phyloP scores from a whole-genome alignment of 1,284 basidiomycete genomes.

The Sphagnurus paluster region DNA sequence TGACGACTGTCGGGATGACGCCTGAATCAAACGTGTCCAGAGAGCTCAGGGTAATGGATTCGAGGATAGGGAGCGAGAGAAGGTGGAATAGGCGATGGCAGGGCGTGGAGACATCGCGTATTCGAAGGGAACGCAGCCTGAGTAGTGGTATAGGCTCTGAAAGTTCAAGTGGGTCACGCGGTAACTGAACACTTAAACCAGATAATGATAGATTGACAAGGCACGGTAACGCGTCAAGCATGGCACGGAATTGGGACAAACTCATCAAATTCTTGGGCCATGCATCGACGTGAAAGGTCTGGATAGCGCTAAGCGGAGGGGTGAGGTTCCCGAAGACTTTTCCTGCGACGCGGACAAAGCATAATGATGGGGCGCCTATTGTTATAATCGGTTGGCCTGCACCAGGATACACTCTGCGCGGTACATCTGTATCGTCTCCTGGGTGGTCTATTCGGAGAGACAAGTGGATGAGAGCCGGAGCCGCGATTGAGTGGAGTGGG shows the following conservation, averaged over 20 bases:
- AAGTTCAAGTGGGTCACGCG: constrained; percentile 28
- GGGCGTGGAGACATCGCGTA: constrained; percentile 32
- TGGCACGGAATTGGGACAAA: constrained; percentile 30
- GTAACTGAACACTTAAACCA: constrained; percentile 33
- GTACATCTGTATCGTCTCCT: constrained; percentile 22
- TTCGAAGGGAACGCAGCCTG: constrained; percentile 33
- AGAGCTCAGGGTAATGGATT: constrained; percentile 32
- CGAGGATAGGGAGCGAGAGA: constrained; percentile 34
- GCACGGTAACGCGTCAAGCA: constrained; percentile 31
- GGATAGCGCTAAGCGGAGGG: constrained; percentile 34
- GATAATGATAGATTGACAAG: constrained; percentile 42
- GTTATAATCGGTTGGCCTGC: constrained; percentile 31
- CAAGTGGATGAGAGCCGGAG: constrained; percentile 37
- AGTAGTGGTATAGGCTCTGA: constrained; percentile 26
- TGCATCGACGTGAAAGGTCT: constrained; percentile 42
- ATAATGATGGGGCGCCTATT: constrained; percentile 31
- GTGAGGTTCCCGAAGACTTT: constrained; percentile 37
- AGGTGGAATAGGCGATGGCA: constrained; percentile 30
- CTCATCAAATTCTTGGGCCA: constrained; percentile 34
- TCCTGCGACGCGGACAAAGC: constrained; percentile 39
- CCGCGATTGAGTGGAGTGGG: constrained; percentile 24
- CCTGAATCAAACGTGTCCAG: constrained; percentile 33
- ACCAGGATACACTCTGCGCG: constrained; percentile 26
- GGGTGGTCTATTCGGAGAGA: constrained; percentile 35
- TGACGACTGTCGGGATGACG: constrained; percentile 30